Base-by-base conservation (phyloP, 352 stramenopile species). In the Globisporangium acanthophoron region DNA sequence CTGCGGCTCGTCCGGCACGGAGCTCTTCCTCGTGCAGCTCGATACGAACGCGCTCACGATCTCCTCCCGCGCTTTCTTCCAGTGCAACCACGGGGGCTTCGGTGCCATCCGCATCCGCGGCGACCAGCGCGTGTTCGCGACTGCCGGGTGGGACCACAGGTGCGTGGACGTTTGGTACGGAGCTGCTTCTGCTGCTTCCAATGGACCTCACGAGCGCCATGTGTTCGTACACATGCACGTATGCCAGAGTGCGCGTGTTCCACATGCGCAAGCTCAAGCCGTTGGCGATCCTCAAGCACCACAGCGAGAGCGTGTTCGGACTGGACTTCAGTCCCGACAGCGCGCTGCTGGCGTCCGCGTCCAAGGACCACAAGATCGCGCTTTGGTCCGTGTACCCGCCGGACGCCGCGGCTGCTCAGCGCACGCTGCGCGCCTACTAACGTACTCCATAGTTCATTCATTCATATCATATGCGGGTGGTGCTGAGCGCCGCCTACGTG, bases 91-190 rank as follows among this genome's bases (percentile, higher is more conserved):
- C 55, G 80, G 75, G 16, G 84, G 84, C 5, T 85, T 90, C 56
- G 88, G 78, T 43, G 74, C 66, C 41, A 66, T 94, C 33, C 71
- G 76, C 41, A 85, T 90, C 62, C 78, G 85, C 6, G 47, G 48
- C 1, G 85, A 94, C 62, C 70, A 90, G 58, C 81, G 85, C 49
- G 86, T 94, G 58, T 85, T 92, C 62, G 85, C 80, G 16, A 89
- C 80, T 9, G 82, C 78, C 37, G 85, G 85, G 0, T 92, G 85
- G 81, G 85, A 94, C 54, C 74, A 91, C 67, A 66, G 76, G 71
- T 78, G 48, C 55, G 51, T 24, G 9, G 27, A 27, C 24, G 24
- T 27, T 27, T 27, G 24, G 24, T 27, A 27, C 24, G 24, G 24
- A 27, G 24, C 24, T 27, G 24, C 24, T 27, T 27, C 24, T 1